Evolutionary conservation across 2,329 filamentous ascomycete genomes (phyloP).

Genomic region (Kalaharituber pfeilii): DNA sequence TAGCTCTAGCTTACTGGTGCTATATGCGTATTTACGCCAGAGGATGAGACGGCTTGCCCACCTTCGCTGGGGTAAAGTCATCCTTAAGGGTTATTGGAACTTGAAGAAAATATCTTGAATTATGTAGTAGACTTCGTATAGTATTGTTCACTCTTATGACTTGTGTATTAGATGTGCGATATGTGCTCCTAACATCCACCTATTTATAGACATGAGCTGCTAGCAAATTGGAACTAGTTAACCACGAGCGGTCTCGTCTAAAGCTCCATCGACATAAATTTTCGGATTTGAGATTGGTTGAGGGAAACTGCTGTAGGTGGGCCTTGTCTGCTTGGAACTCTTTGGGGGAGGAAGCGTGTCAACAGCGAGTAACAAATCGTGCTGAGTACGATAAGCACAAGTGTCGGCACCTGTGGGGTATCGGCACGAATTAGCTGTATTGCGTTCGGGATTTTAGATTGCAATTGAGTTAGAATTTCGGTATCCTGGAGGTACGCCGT

Average conservation of each 20-base stretch:
- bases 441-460: constrained; percentile 49
- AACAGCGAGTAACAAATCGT: constrained; percentile 47
- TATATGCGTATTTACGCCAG: constrained; percentile 63
- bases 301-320: constrained; percentile 60
- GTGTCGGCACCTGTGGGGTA: constrained; percentile 44
- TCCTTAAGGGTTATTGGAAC: constrained; percentile 74
- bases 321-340: constrained; percentile 32
- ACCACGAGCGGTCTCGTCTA: constrained; percentile 46
- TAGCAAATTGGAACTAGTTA: too few species aligned
- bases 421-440: constrained; percentile 52
- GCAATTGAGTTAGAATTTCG: constrained; percentile 55
- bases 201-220: too few species aligned
- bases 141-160: too few species aligned
- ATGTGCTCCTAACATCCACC: too few species aligned
- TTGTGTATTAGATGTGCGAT: too few species aligned
- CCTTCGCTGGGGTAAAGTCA: constrained; percentile 36
- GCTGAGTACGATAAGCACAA: constrained; percentile 54
- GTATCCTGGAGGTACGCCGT: constrained; percentile 55
- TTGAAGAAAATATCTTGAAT: too few species aligned
- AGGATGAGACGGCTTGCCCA: constrained; percentile 46
- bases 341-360: constrained; percentile 24
- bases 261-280: constrained; percentile 51
- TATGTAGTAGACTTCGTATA: too few species aligned
- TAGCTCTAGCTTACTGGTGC: constrained; percentile 18
- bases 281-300: constrained; percentile 44